phyloP scores from a whole-genome alignment of 202 grass and related monocot genomes.

The Elaeis oleifera region DNA sequence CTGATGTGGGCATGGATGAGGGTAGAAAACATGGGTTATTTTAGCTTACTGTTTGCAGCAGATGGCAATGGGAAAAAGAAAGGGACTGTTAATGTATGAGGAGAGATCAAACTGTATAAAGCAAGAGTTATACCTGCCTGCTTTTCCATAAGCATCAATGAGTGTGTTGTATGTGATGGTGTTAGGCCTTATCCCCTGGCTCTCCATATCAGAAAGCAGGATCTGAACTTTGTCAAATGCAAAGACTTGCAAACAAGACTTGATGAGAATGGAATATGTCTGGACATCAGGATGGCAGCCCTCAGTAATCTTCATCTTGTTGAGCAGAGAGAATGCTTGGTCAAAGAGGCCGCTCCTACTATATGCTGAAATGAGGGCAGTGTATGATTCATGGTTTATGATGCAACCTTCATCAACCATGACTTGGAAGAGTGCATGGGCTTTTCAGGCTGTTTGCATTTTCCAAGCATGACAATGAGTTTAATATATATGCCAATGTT shows the following conservation, averaged over 20 bases:
- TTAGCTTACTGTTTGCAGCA: no score
- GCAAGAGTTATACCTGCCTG: slow-evolving; percentile 42
- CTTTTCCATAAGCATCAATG: slow-evolving; percentile 85
- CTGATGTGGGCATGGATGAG: no score
- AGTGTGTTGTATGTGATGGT: slow-evolving; percentile 86
- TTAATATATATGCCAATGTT: slow-evolving; percentile 76
- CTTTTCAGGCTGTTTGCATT: slow-evolving; percentile 81
- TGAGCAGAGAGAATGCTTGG: slow-evolving; percentile 58
- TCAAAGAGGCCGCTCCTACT: slow-evolving; percentile 71
- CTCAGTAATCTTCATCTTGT: slow-evolving; percentile 62
- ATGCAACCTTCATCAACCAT: slow-evolving; percentile 83
- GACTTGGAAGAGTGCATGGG: slow-evolving; percentile 70
- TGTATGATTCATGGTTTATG: slow-evolving; percentile 72
- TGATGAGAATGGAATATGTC: slow-evolving; percentile 90
- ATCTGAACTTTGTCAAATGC: slow-evolving; percentile 65
- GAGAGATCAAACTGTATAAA: background rate
- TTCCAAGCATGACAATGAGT: slow-evolving; percentile 92
- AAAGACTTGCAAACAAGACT: slow-evolving; percentile 76
- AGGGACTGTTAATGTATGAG: background rate
- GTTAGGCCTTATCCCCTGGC: slow-evolving; percentile 42
- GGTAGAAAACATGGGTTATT: no score
- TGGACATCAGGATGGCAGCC: slow-evolving; percentile 74
- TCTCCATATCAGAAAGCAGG: slow-evolving; percentile 62
- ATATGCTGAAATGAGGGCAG: slow-evolving; percentile 75
- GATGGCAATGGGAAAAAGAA: no score